Evolutionary conservation across 805 yeast species (phyloP).

Genomic region (Danielia oregonensis): DNA sequence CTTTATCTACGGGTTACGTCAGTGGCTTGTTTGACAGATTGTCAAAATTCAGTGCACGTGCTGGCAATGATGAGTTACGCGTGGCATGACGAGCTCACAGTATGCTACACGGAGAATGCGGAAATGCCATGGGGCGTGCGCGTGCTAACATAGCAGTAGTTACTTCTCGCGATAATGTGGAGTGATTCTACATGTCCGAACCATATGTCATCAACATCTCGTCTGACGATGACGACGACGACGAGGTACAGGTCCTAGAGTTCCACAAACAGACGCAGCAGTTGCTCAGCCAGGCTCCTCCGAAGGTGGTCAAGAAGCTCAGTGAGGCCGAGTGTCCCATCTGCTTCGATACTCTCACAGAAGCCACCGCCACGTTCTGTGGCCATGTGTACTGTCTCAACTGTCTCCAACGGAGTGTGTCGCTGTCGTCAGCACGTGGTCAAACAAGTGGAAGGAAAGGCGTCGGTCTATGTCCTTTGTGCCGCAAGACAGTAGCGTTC

Average conservation of each 20-base stretch:
- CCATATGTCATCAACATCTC: constrained; percentile 15
- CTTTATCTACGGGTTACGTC: too few relatives aligned
- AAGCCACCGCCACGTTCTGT: constrained; percentile 40
- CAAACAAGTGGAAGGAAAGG: constrained; percentile 37
- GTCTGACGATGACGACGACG: constrained; percentile 25
- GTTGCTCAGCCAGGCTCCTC: constrained; percentile 24
- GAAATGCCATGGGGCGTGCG: too few relatives aligned
- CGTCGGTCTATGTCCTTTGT: constrained; percentile 41
- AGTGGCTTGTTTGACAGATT: too few relatives aligned
- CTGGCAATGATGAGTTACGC: too few relatives aligned
- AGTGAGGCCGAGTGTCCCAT: constrained; percentile 41
- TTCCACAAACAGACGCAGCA: constrained; percentile 34
- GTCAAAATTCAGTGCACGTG: too few relatives aligned
- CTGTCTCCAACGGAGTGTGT: constrained; percentile 38
- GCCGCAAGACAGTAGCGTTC: constrained; percentile 36
- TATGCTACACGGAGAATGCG: too few relatives aligned
- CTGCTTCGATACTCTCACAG: constrained; percentile 38
- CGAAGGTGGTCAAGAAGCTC: constrained; percentile 27
- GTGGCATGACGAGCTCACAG: too few relatives aligned
- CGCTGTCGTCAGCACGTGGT: constrained; percentile 41
- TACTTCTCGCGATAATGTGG: too few relatives aligned
- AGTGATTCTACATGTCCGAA: constrained; percentile 4
- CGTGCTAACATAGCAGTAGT: too few relatives aligned
- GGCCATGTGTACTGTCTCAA: constrained; percentile 43
- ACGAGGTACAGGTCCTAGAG: constrained; percentile 35